These are phyloP conservation scores for Eragrostis tef DNA, from an alignment of 202 grass and related monocot genomes.

Conservation along the genomic window DNA sequence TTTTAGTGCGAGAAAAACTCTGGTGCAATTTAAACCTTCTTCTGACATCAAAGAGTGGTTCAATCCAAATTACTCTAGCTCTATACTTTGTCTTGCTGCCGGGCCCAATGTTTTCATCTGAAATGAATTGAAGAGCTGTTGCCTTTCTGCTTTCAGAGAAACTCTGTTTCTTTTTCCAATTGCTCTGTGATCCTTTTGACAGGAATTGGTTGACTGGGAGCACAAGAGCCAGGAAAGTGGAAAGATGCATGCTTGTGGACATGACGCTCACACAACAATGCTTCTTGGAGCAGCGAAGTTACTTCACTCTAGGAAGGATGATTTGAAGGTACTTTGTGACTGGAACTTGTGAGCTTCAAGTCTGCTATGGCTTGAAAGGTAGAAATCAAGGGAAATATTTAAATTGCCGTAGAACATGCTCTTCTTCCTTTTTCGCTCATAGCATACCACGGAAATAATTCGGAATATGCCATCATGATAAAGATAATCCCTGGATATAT, in stretches of 20 bases:
- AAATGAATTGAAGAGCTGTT: background rate
- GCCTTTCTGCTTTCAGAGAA: background rate
- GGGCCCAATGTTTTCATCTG: background rate
- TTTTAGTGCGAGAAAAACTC: background rate
- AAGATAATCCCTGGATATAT: background rate
- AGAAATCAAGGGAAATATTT: background rate
- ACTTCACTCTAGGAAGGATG: conserved; percentile 26
- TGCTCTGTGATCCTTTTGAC: background rate
- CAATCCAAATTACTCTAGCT: background rate
- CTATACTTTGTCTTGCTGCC: background rate
- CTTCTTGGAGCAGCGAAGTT: conserved; percentile 45
- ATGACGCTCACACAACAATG: conserved; percentile 49
- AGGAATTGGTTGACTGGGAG: conserved; percentile 49
- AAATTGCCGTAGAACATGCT: background rate
- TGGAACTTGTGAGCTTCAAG: background rate
- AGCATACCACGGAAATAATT: background rate
- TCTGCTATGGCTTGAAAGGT: background rate
- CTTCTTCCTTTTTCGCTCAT: background rate
- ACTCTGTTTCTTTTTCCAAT: background rate
- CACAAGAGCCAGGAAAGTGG: conserved; percentile 45
- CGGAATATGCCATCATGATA: background rate
- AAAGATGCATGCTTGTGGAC: conserved; percentile 49
- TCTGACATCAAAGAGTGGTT: background rate
- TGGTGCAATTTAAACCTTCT: background rate
- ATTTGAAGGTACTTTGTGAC: conserved; percentile 23